Conservation (phyloP, 352 stramenopile species). For the Saprolegnia diclina region DNA sequence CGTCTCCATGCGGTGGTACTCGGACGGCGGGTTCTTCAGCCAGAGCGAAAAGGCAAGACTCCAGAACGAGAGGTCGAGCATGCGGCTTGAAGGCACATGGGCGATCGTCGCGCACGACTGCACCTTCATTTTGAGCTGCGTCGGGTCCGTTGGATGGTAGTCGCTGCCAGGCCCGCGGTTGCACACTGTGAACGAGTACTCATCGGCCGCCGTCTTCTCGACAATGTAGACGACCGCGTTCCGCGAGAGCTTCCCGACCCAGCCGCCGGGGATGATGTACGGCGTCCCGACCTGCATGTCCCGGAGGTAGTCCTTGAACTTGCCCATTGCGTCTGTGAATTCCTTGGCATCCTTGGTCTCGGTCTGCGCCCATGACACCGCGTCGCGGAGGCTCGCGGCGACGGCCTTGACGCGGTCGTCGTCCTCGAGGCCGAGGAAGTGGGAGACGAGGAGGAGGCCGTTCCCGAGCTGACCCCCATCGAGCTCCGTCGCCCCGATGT, state of each 20-base stretch:
- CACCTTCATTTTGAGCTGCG: slow-evolving; percentile 59
- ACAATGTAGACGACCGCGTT: slow-evolving; percentile 81
- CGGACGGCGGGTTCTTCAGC: slow-evolving; percentile 73
- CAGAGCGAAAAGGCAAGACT: slow-evolving; percentile 77
- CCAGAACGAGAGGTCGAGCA: slow-evolving; percentile 85
- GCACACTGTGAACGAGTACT: slow-evolving; percentile 80
- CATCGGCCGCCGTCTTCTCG: slow-evolving; percentile 52
- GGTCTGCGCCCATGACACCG: slow-evolving; percentile 46
- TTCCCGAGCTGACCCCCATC: slow-evolving; percentile 66
- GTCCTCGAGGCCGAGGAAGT: slow-evolving; percentile 29
- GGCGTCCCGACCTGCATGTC: slow-evolving; percentile 40
- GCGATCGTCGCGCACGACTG: slow-evolving; percentile 67
- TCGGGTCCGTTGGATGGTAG: slow-evolving; percentile 59
- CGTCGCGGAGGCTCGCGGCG: slow-evolving; percentile 38
- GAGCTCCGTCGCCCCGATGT: slow-evolving; percentile 66
- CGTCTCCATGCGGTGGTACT: slow-evolving; percentile 82
- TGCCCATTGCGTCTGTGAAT: slow-evolving; percentile 55
- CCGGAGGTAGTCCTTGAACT: slow-evolving; percentile 59
- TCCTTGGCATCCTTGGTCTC: slow-evolving; percentile 56
- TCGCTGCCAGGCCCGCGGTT: slow-evolving; percentile 83
- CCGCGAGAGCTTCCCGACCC: slow-evolving; percentile 58
- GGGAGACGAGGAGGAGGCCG: slow-evolving; percentile 36
- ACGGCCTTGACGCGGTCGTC: slow-evolving; percentile 36
- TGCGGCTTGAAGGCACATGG: slow-evolving; percentile 48
- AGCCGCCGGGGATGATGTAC: slow-evolving; percentile 69